A percentile compares a stretch with the other conserved stretches of the same genome.
Conservation (phyloP, 768 basidiomycete species). For the Xerocomus brunneocitrinus region DNA sequence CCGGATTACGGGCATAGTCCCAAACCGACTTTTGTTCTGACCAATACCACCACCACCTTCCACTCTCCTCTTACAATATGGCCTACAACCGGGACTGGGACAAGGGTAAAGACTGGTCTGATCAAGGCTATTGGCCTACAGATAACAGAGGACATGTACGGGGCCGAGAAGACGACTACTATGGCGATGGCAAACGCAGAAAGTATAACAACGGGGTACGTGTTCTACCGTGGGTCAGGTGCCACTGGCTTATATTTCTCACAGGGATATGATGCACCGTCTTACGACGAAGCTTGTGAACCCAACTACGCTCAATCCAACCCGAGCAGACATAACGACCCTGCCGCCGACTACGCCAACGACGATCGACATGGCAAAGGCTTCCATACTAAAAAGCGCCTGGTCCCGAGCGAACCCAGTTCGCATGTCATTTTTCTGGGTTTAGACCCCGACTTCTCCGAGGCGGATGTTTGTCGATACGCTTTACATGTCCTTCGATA, state of each 20-base stretch:
- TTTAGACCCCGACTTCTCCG: constrained; percentile 86
- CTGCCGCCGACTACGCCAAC: constrained; percentile 45
- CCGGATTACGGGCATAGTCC: constrained; percentile 3
- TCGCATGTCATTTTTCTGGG: constrained; percentile 95
- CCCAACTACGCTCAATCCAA: constrained; percentile 28
- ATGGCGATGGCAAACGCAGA: constrained; percentile 69
- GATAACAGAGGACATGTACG: constrained; percentile 39
- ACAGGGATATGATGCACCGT: constrained; percentile 52
- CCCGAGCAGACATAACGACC: constrained; percentile 26
- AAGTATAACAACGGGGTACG: constrained; percentile 76
- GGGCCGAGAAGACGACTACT: constrained; percentile 64
- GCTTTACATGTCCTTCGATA: constrained; percentile 33
- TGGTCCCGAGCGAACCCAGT: constrained; percentile 80
- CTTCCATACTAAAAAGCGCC: constrained; percentile 64
- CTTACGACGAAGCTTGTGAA: constrained; percentile 47
- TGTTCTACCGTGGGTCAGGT: constrained; percentile 4
- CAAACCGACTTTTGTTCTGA: constrained; percentile 13
- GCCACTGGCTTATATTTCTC: constrained; percentile 7
- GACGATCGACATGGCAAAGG: constrained; percentile 44
- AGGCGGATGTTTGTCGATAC: constrained; percentile 77
- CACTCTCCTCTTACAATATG: constrained; percentile 37
- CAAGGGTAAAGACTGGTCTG: constrained; percentile 67
- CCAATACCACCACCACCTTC: constrained; percentile 16
- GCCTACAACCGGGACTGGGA: constrained; percentile 86
- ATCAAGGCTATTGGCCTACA: constrained; percentile 40